phyloP scores from a whole-genome alignment of 306 rosid genomes.

The Gleditsia sinensis region DNA sequence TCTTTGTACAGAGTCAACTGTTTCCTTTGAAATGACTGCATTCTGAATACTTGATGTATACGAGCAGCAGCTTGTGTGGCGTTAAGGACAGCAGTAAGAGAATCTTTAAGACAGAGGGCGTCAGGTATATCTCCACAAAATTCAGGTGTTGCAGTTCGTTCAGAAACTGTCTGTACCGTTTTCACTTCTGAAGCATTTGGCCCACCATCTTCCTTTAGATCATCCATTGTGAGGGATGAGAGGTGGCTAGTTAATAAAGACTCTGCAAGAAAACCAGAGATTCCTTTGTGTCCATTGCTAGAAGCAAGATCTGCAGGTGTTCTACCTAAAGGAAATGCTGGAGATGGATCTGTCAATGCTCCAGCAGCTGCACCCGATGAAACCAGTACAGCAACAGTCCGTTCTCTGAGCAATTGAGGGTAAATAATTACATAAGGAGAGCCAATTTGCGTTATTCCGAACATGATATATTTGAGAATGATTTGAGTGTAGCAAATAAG shows the following conservation, averaged over 20 bases:
- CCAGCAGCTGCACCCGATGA: slow-evolving; percentile 72
- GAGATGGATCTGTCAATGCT: slow-evolving; percentile 78
- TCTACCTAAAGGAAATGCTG: slow-evolving; percentile 60
- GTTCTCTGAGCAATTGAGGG: slow-evolving; percentile 58
- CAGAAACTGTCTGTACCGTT: slow-evolving; percentile 62
- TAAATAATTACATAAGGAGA: slow-evolving; percentile 23
- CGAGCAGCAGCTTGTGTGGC: slow-evolving; percentile 89
- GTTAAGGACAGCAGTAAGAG: slow-evolving; percentile 82
- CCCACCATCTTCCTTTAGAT: slow-evolving; percentile 44
- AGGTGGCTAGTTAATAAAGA: slow-evolving; percentile 66
- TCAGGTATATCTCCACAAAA: slow-evolving; percentile 51
- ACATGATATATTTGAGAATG: slow-evolving; percentile 11
- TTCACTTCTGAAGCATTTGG: slow-evolving; percentile 44
- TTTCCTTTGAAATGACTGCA: slow-evolving; percentile 80
- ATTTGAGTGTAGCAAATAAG: not conserved
- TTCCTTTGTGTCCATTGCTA: slow-evolving; percentile 74
- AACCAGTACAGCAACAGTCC: slow-evolving; percentile 70
- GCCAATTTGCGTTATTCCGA: slow-evolving; percentile 22
- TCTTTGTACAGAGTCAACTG: slow-evolving; percentile 45
- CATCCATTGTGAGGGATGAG: slow-evolving; percentile 56
- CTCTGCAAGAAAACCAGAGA: slow-evolving; percentile 88
- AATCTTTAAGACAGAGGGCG: slow-evolving; percentile 73
- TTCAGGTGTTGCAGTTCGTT: slow-evolving; percentile 61
- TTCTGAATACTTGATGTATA: slow-evolving; percentile 70
- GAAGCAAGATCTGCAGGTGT: slow-evolving; percentile 84